phyloP scores from a whole-genome alignment of 306 rosid genomes.

The Macrotyloma uniflorum region DNA sequence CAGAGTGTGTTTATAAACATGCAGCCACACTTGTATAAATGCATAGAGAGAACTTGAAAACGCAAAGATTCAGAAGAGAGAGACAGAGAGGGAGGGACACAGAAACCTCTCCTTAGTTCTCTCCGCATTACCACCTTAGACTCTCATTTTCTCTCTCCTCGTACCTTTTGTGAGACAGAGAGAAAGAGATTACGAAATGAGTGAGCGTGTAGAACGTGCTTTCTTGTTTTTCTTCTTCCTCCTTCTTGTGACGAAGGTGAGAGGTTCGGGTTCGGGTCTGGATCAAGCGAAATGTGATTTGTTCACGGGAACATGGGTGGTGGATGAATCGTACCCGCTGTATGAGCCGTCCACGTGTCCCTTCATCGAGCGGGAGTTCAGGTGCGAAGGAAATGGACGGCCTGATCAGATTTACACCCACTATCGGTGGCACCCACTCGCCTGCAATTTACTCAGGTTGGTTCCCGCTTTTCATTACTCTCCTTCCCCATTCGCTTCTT shows the following conservation, averaged over 20 bases:
- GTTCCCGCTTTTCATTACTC: not conserved
- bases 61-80: not conserved
- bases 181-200: constrained; percentile 17
- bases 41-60: not conserved
- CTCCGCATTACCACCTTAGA: not conserved
- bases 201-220: not conserved
- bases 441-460: constrained; percentile 65
- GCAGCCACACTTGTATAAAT: constrained; percentile 38
- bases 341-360: constrained; percentile 63
- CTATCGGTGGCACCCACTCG: constrained; percentile 82
- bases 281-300: constrained; percentile 49
- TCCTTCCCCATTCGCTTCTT: not conserved
- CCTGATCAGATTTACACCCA: constrained; percentile 67
- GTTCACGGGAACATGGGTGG: constrained; percentile 74
- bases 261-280: not conserved
- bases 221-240: not conserved
- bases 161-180: not conserved
- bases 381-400: constrained; percentile 76
- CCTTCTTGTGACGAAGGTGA: not conserved
- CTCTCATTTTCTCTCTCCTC: not conserved
- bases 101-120: not conserved
- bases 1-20: constrained; percentile 33
- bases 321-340: constrained; percentile 65
- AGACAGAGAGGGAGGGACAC: not conserved
- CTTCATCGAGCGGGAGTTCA: constrained; percentile 77